These are phyloP conservation scores for Teunomyces stri DNA, from an alignment of 805 yeast genomes.

Conservation along the genomic window DNA sequence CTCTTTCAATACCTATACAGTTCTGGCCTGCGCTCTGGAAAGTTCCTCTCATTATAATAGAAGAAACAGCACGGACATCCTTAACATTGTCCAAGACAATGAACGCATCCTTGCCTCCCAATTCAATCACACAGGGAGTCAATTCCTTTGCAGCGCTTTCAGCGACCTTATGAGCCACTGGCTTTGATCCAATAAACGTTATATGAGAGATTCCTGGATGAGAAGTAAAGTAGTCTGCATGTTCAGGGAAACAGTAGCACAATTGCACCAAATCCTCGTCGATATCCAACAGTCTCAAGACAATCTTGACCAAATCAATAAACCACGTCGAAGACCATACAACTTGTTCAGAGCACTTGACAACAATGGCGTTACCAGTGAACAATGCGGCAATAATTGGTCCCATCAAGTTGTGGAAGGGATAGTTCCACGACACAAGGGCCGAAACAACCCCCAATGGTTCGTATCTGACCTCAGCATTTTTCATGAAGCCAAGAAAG, in stretches of 20 bases:
- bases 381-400: conserved; percentile 87
- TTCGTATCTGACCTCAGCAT: conserved; percentile 90
- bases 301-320: conserved; percentile 65
- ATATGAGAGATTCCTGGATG: conserved; percentile 83
- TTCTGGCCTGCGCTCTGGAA: conserved; percentile 98
- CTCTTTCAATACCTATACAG: conserved; percentile 96
- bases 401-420: conserved; percentile 90
- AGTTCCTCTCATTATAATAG: conserved; percentile 89
- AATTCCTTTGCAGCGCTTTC: conserved; percentile 79
- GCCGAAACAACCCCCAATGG: conserved; percentile 90
- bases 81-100: conserved; percentile 80
- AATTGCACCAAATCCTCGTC: conserved; percentile 84
- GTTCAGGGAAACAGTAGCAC: conserved; percentile 84
- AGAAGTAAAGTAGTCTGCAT: conserved; percentile 81
- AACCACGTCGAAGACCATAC: conserved; percentile 90
- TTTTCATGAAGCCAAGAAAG: conserved; percentile 78
- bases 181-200: conserved; percentile 94
- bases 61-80: conserved; percentile 51
- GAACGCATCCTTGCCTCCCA: conserved; percentile 95
- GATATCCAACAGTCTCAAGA: conserved; percentile 69
- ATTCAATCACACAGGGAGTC: conserved; percentile 92
- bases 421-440: conserved; percentile 95
- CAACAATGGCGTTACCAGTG: conserved; percentile 87
- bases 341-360: conserved; percentile 95
- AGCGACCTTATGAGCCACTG: conserved; percentile 87